A percentile compares a stretch with the other conserved stretches of the same genome.
Conservation (phyloP, 148 eudicot species). For the Chenopodium formosanum region DNA sequence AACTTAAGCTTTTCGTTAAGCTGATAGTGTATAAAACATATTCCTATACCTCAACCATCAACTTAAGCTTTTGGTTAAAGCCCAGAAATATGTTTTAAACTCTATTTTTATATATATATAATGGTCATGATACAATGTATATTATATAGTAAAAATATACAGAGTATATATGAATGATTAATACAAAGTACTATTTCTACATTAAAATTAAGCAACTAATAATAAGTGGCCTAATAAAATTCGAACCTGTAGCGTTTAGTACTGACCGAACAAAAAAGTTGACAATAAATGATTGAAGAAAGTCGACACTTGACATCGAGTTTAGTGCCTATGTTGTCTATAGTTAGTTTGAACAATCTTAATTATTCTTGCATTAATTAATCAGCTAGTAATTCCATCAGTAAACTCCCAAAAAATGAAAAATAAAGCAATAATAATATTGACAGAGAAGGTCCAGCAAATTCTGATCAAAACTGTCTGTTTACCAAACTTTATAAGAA, state of each 20-base stretch:
- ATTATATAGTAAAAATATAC: too few relatives aligned
- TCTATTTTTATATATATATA: too few relatives aligned
- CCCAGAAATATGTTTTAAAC: too few relatives aligned
- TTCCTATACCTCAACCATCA: too few relatives aligned
- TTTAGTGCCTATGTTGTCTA: neutral
- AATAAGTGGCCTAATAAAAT: too few relatives aligned
- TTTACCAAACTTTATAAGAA: constrained; percentile 23
- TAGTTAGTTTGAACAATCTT: neutral
- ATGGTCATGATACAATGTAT: too few relatives aligned
- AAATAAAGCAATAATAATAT: neutral
- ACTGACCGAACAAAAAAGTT: neutral
- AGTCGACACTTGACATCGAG: neutral
- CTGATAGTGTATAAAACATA: too few relatives aligned
- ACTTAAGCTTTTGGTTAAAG: too few relatives aligned
- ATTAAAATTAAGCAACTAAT: too few relatives aligned
- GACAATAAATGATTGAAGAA: neutral
- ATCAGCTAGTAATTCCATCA: neutral
- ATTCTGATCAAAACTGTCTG: constrained; percentile 12
- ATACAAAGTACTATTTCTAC: too few relatives aligned
- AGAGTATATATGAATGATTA: too few relatives aligned
- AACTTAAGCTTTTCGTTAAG: too few relatives aligned
- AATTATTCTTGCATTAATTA: neutral
- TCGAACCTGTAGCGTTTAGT: neutral
- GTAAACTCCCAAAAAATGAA: neutral
- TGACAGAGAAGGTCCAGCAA: constrained; percentile 25